Percentiles rank a stretch among this genome's conserved stretches.
These are phyloP conservation scores for Phenoliferia sp. DNA, from an alignment of 1,284 basidiomycete species.

Conservation along the genomic window DNA sequence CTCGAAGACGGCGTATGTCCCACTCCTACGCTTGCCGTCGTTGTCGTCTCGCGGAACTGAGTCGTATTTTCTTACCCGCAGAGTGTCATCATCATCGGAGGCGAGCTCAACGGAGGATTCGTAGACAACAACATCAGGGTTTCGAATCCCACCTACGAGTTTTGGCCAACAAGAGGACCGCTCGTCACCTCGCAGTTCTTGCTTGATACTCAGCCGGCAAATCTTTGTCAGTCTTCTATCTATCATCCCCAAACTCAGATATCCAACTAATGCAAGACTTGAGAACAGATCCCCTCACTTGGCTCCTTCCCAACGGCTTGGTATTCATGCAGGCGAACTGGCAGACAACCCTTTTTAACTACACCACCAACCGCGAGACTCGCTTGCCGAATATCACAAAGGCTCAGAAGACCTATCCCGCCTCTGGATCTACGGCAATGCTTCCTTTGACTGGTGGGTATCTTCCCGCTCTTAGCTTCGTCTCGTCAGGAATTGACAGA, in stretches of 20 bases:
- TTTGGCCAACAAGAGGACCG: conserved; percentile 45
- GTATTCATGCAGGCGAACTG: conserved; percentile 15
- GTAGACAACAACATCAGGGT: conserved; percentile 61
- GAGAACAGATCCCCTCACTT: conserved; percentile 60
- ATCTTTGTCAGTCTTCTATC: conserved; percentile 52
- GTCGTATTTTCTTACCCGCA: neutral
- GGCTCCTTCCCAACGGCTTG: conserved; percentile 74
- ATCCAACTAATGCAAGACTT: neutral
- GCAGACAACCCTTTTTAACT: conserved; percentile 51
- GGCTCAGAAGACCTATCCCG: conserved; percentile 75
- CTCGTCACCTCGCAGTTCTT: conserved; percentile 49
- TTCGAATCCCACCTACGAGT: conserved; percentile 52
- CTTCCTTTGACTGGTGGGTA: conserved; percentile 56
- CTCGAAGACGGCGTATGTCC: conserved; percentile 43
- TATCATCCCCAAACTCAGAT: neutral
- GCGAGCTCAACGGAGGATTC: neutral
- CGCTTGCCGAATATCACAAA: conserved; percentile 45
- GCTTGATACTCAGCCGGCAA: conserved; percentile 73
- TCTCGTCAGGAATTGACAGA: neutral
- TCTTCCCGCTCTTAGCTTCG: neutral
- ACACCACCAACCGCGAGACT: conserved; percentile 58
- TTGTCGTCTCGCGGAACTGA: neutral
- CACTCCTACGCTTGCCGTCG: neutral
- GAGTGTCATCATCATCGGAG: conserved; percentile 46
- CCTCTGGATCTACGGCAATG: conserved; percentile 65